Conservation (phyloP, 768 basidiomycete genomes). For the Russula compacta region DNA sequence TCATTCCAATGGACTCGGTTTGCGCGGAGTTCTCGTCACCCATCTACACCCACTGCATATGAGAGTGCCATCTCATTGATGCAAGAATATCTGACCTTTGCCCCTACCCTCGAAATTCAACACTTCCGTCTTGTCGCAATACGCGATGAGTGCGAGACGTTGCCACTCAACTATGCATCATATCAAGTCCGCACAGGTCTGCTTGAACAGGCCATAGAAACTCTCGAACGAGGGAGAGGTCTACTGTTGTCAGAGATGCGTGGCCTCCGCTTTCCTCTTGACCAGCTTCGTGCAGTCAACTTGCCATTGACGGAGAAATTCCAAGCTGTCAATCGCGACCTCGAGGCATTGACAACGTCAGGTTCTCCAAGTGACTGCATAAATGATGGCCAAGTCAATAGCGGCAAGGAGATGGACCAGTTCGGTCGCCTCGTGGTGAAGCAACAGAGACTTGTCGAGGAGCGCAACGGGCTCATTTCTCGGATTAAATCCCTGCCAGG, state of each 20-base stretch:
- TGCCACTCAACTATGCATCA: background rate
- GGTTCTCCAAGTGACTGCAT: background rate
- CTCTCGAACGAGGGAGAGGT: background rate
- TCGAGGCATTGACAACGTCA: background rate
- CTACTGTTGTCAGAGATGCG: background rate
- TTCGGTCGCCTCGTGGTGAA: no score
- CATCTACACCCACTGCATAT: background rate
- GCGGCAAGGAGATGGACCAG: no score
- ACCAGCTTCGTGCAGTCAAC: background rate
- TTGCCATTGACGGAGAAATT: background rate
- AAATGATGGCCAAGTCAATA: no score
- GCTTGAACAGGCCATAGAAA: background rate
- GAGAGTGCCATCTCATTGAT: background rate
- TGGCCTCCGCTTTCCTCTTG: background rate
- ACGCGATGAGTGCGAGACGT: background rate
- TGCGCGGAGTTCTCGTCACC: background rate
- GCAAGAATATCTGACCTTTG: background rate
- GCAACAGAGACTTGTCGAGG: no score
- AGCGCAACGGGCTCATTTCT: no score
- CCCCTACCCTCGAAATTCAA: background rate
- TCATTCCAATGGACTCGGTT: background rate
- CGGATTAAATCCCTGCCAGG: no score
- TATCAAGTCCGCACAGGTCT: background rate
- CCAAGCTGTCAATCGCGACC: background rate
- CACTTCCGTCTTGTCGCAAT: background rate